phyloP scores from a whole-genome alignment of 129 eudicot species.

The Centella asiatica region DNA sequence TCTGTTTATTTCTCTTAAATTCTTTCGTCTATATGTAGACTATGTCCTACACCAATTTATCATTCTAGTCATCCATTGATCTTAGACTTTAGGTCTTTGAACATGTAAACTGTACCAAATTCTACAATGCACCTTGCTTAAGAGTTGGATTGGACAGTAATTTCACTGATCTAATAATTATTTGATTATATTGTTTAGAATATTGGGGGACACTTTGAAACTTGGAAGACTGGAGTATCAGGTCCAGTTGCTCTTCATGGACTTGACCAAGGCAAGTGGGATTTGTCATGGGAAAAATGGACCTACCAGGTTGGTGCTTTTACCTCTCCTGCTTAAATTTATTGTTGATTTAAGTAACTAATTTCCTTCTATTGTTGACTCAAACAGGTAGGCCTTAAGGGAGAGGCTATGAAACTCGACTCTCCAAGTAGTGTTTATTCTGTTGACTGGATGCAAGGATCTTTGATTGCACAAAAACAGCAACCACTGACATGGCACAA shows the following conservation, averaged over 20 bases:
- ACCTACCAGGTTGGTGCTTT: constrained; percentile 56
- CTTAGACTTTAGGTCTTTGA: background rate
- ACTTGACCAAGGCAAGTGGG: constrained; percentile 66
- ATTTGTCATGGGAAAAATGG: constrained; percentile 79
- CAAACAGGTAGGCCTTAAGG: constrained; percentile 86
- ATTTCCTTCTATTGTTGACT: background rate
- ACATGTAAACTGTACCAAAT: no score
- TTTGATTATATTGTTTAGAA: constrained; percentile 39
- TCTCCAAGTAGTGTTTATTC: constrained; percentile 53
- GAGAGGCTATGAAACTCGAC: constrained; percentile 76
- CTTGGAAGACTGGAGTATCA: constrained; percentile 67
- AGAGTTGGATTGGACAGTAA: no score
- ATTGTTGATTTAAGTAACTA: background rate
- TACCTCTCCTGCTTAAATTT: background rate
- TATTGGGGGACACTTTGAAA: constrained; percentile 84
- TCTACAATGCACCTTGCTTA: no score
- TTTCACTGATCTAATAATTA: background rate
- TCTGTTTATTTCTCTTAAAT: background rate
- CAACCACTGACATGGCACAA: constrained; percentile 95
- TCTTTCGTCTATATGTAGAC: background rate
- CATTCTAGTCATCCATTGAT: background rate
- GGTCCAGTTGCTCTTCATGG: constrained; percentile 89
- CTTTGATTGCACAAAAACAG: constrained; percentile 49
- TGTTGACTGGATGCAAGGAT: constrained; percentile 83
- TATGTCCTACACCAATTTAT: background rate